Evolutionary conservation across 768 basidiomycete species (phyloP).

Genomic region (Mycena galericulata): DNA sequence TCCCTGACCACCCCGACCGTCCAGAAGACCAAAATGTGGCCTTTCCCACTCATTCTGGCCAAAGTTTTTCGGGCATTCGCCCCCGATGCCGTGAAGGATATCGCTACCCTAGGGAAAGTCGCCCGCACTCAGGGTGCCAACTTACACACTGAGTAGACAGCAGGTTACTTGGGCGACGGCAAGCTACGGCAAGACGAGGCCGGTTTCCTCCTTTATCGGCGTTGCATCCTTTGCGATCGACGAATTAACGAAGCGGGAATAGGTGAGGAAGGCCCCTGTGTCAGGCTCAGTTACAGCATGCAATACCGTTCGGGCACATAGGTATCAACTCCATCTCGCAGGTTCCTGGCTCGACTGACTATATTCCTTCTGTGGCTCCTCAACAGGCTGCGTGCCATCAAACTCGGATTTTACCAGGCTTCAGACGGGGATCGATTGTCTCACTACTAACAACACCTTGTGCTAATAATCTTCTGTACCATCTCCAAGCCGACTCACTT

Average conservation of each 20-base stretch:
- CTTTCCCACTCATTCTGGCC: conserved; percentile 44
- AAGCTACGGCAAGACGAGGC: conserved; percentile 45
- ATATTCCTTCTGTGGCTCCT: too few relatives aligned
- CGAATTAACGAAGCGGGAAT: conserved; percentile 68
- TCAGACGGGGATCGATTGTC: too few relatives aligned
- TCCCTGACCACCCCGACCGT: conserved; percentile 64
- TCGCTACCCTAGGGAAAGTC: conserved; percentile 23
- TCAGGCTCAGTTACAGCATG: too few relatives aligned
- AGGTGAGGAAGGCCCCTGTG: conserved; percentile 64
- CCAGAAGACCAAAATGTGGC: conserved; percentile 53
- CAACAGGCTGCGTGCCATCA: too few relatives aligned
- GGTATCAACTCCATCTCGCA: too few relatives aligned
- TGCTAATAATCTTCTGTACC: too few relatives aligned
- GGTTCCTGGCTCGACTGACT: too few relatives aligned
- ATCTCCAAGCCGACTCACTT: too few relatives aligned
- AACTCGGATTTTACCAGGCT: too few relatives aligned
- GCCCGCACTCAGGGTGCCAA: conserved; percentile 18
- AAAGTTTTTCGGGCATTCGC: conserved; percentile 14
- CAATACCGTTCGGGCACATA: too few relatives aligned
- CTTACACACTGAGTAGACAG: too few relatives aligned
- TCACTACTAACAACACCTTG: too few relatives aligned
- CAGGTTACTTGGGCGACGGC: conserved; percentile 56
- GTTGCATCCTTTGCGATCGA: conserved; percentile 71
- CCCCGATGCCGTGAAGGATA: conserved; percentile 31
- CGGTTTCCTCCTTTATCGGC: conserved; percentile 64